Conservation (phyloP, 257 asterid species). For the Nicotiana otophora region DNA sequence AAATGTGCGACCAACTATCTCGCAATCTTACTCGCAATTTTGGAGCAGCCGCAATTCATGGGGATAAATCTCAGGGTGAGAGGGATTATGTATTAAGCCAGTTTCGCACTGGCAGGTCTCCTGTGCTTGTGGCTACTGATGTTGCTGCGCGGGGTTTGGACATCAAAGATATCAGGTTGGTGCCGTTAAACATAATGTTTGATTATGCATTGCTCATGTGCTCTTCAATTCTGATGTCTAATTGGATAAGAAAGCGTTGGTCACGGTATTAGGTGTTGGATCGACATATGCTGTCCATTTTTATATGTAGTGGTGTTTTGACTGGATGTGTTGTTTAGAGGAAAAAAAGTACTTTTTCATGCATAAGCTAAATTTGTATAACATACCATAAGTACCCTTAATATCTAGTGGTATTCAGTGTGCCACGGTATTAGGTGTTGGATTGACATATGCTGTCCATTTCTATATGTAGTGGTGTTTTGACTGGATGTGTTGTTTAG, state of each 20-base stretch:
- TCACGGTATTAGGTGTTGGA: background rate
- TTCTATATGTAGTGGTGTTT: background rate
- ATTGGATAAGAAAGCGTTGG: background rate
- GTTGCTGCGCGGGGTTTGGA: conserved; percentile 23
- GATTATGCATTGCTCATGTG: background rate
- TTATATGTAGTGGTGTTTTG: background rate
- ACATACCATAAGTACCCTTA: background rate
- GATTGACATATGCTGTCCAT: background rate
- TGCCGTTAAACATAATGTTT: background rate
- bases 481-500: background rate
- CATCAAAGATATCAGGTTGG: conserved; percentile 20
- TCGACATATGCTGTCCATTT: background rate
- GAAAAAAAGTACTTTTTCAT: background rate
- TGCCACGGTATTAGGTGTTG: background rate
- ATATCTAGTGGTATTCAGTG: background rate
- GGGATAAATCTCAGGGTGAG: conserved; percentile 17
- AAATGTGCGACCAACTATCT: conserved; percentile 17
- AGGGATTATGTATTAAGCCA: conserved; percentile 12
- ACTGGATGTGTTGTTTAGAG: background rate
- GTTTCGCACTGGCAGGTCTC: conserved; percentile 12
- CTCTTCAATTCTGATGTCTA: background rate
- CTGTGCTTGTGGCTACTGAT: conserved; percentile 21
- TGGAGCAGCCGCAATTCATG: conserved; percentile 20
- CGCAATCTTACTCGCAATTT: conserved; percentile 10
- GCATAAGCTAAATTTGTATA: background rate